These are phyloP conservation scores for Coniferiporia weirii DNA, from an alignment of 1,284 basidiomycete genomes.

Conservation along the genomic window DNA sequence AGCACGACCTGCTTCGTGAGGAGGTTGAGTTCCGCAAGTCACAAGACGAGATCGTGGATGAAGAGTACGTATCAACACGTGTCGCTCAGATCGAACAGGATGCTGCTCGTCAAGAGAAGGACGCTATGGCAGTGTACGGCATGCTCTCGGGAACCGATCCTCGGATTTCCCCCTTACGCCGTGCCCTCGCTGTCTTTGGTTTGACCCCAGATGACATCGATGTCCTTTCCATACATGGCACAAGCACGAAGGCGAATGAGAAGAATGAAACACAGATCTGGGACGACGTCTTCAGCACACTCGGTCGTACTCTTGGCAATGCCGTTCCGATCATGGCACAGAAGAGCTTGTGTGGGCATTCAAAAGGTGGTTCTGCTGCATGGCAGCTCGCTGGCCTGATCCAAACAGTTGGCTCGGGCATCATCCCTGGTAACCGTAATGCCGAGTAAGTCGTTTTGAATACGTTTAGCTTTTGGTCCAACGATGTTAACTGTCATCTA, in stretches of 20 bases:
- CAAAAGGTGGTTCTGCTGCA: constrained; percentile 95
- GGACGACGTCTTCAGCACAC: constrained; percentile 87
- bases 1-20: constrained; percentile 76
- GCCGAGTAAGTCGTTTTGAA: constrained; percentile 64
- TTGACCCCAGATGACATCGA: constrained; percentile 90
- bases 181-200: constrained; percentile 95
- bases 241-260: constrained; percentile 96
- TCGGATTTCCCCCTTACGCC: constrained; percentile 84
- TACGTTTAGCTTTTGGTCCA: background rate
- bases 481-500: constrained; percentile 29
- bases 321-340: constrained; percentile 96
- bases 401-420: constrained; percentile 81
- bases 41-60: constrained; percentile 49
- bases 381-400: constrained; percentile 96
- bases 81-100: constrained; percentile 85
- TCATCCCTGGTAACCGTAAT: constrained; percentile 96
- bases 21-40: constrained; percentile 65
- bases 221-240: constrained; percentile 87
- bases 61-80: constrained; percentile 68
- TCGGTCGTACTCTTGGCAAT: constrained; percentile 88
- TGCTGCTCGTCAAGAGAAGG: constrained; percentile 86
- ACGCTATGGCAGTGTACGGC: constrained; percentile 84
- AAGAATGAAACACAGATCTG: constrained; percentile 97
- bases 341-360: constrained; percentile 93
- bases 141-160: constrained; percentile 91